These are phyloP conservation scores for Parathielavia hyrcaniae DNA, from an alignment of 495 filamentous ascomycete species.

Conservation along the genomic window DNA sequence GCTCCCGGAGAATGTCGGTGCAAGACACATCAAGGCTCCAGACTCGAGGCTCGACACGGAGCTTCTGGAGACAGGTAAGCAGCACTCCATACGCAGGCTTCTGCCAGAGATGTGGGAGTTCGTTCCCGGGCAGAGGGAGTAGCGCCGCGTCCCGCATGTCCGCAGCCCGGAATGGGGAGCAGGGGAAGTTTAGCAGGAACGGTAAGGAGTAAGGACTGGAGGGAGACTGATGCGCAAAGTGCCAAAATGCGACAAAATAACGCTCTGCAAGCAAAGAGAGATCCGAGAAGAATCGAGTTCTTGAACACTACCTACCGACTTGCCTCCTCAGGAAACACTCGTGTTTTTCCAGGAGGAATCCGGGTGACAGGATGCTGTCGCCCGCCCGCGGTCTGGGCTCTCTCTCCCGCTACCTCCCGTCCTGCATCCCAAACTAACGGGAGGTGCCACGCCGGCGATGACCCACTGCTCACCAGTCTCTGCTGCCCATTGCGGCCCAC, in stretches of 20 bases:
- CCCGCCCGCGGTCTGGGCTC: slow-evolving; percentile 6
- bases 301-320: background rate
- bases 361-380: background rate
- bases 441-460: slow-evolving; percentile 6
- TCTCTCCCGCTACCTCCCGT: background rate
- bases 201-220: background rate
- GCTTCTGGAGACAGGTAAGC: slow-evolving; percentile 33
- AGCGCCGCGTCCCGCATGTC: slow-evolving; percentile 11
- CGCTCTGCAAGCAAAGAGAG: background rate
- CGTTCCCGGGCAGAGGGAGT: slow-evolving; percentile 13
- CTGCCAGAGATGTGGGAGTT: slow-evolving; percentile 44
- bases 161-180: background rate
- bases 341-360: background rate
- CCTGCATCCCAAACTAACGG: background rate
- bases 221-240: background rate
- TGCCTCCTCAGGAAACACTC: background rate
- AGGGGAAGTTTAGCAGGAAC: slow-evolving; percentile 2
- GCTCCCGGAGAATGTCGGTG: slow-evolving; percentile 31
- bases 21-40: slow-evolving; percentile 34
- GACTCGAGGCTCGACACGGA: slow-evolving; percentile 37
- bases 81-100: slow-evolving; percentile 38
- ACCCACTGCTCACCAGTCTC: slow-evolving; percentile 8
- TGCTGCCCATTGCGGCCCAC: background rate
- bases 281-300: background rate
- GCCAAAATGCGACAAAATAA: background rate